Conservation (phyloP, 2,329 filamentous ascomycete genomes). For the Alternaria angustiovoidea region DNA sequence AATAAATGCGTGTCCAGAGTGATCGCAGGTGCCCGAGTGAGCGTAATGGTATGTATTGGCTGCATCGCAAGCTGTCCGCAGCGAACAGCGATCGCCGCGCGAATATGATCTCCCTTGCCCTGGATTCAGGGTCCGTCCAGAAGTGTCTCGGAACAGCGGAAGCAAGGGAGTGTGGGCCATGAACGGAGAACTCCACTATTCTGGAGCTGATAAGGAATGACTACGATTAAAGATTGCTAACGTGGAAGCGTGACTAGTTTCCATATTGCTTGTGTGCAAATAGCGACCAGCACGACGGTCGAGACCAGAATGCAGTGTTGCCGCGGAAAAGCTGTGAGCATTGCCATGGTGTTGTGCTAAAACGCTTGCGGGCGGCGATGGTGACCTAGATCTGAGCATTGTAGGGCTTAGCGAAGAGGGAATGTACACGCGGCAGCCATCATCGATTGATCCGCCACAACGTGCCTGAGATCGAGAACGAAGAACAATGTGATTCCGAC, state of each 20-base stretch:
- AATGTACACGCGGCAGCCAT: constrained; percentile 6
- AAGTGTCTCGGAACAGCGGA: neutral
- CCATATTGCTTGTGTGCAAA: neutral
- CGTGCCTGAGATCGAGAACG: neutral
- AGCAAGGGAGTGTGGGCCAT: neutral
- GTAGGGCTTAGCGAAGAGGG: constrained; percentile 5
- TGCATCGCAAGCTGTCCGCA: neutral
- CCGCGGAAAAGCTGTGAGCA: neutral
- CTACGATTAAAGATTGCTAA: neutral
- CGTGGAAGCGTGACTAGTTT: neutral
- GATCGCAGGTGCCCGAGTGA: neutral
- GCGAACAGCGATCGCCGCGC: too few species aligned
- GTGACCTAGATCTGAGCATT: constrained; percentile 9
- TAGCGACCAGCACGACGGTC: neutral
- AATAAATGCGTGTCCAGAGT: neutral
- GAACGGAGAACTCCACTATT: neutral
- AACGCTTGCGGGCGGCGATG: neutral
- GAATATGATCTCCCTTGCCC: neutral
- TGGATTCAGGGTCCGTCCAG: neutral
- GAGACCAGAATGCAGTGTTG: neutral
- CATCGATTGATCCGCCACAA: neutral
- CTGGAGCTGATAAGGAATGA: neutral
- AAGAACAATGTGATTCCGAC: neutral
- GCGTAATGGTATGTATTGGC: neutral
- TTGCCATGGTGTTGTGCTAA: neutral